Percentiles rank a stretch among this genome's conserved stretches.
phyloP scores from a whole-genome alignment of 2,329 filamentous ascomycete genomes.

The Microcyclospora pomicola region DNA sequence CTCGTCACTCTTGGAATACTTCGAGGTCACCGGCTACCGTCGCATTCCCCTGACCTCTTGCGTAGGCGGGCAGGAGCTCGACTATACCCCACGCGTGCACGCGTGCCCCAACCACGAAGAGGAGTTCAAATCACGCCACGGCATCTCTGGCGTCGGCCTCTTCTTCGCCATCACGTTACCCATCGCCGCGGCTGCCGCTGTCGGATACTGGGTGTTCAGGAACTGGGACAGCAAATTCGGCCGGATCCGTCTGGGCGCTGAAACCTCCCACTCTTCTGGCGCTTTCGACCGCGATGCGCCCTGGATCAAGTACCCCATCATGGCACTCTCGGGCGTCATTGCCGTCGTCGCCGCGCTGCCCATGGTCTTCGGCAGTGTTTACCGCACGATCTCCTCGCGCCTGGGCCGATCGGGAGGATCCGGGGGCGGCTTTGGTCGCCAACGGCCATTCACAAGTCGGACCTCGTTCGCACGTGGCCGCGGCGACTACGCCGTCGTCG shows the following conservation, averaged over 20 bases:
- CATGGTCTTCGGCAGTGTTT: constrained; percentile 56
- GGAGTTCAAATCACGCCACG: constrained; percentile 61
- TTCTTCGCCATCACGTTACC: constrained; percentile 78
- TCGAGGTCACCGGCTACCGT: constrained; percentile 74
- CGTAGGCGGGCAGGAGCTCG: constrained; percentile 57
- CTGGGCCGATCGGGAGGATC: constrained; percentile 38
- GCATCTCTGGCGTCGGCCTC: constrained; percentile 56
- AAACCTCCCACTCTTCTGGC: constrained; percentile 16
- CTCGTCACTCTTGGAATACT: constrained; percentile 62
- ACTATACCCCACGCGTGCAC: constrained; percentile 45
- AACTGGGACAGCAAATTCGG: constrained; percentile 87
- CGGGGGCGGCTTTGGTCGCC: constrained; percentile 39
- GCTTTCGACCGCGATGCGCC: constrained; percentile 56
- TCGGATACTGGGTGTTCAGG: constrained; percentile 73
- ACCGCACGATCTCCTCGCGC: constrained; percentile 45
- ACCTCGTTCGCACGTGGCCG: constrained; percentile 77
- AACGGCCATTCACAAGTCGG: constrained; percentile 61
- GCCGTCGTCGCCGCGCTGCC: constrained; percentile 43
- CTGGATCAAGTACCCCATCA: constrained; percentile 63
- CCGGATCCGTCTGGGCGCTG: constrained; percentile 71
- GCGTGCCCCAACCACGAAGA: constrained; percentile 69
- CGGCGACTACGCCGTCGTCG: constrained; percentile 77
- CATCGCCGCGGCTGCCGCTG: constrained; percentile 52
- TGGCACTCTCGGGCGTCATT: constrained; percentile 39
- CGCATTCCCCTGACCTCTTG: constrained; percentile 85